Conservation (phyloP, 768 basidiomycete genomes). For the Hygrocybe coccinea region DNA sequence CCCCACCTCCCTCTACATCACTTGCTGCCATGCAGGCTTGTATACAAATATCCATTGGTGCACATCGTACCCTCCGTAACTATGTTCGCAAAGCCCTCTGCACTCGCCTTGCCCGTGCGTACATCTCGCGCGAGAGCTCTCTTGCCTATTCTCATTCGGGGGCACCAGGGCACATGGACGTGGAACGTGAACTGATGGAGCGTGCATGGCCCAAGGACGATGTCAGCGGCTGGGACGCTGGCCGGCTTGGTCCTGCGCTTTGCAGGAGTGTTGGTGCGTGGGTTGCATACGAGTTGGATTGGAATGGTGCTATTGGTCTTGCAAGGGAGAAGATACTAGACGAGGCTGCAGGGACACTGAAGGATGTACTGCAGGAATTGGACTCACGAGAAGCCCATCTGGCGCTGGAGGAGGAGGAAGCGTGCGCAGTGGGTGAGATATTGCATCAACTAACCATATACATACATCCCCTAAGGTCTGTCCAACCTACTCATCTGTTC, state of each 20-base stretch:
- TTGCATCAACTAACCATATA: constrained; percentile 56
- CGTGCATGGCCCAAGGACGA: constrained; percentile 71
- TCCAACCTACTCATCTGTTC: constrained; percentile 11
- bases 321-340: constrained; percentile 56
- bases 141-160: constrained; percentile 55
- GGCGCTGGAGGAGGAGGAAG: constrained; percentile 62
- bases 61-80: constrained; percentile 56
- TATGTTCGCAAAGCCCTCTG: constrained; percentile 59
- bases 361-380: constrained; percentile 69
- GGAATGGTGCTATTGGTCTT: constrained; percentile 2
- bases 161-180: constrained; percentile 52
- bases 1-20: constrained; percentile 49
- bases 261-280: constrained; percentile 55
- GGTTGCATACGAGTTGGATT: constrained; percentile 38
- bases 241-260: constrained; percentile 50
- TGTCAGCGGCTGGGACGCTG: constrained; percentile 60
- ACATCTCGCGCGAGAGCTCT: constrained; percentile 52
- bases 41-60: constrained; percentile 50
- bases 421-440: constrained; percentile 57
- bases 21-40: constrained; percentile 27
- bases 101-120: constrained; percentile 61
- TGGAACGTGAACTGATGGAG: constrained; percentile 64
- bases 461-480: constrained; percentile 55
- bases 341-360: constrained; percentile 64
- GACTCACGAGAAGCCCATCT: constrained; percentile 56